Evolutionary conservation across 768 basidiomycete genomes (phyloP).

Genomic region (Terana coerulea): DNA sequence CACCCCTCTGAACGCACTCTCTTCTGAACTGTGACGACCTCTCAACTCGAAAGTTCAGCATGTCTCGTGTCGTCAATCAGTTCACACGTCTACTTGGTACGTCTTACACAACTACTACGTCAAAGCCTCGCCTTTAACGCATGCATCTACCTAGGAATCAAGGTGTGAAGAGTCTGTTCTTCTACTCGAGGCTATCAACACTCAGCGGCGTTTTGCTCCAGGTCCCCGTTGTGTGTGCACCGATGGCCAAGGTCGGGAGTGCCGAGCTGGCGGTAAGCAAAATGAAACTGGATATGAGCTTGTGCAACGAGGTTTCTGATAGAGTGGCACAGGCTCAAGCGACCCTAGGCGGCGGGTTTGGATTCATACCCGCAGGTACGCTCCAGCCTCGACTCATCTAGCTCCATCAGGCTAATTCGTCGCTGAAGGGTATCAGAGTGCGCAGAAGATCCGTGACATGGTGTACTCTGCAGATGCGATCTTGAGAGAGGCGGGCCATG

Average conservation of each 20-base stretch:
- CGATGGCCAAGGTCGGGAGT: slow-evolving; percentile 72
- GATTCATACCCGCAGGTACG: slow-evolving; percentile 65
- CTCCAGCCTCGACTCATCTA: not conserved
- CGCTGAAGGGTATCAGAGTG: slow-evolving; percentile 42
- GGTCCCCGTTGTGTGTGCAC: slow-evolving; percentile 57
- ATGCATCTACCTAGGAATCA: slow-evolving; percentile 35
- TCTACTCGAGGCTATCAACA: not conserved
- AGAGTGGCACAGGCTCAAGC: slow-evolving; percentile 40
- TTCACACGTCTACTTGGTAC: slow-evolving; percentile 51
- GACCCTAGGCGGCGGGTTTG: slow-evolving; percentile 68
- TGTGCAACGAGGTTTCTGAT: slow-evolving; percentile 34
- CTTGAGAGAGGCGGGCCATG: slow-evolving; percentile 26
- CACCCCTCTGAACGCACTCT: too few species aligned
- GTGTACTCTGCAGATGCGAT: slow-evolving; percentile 47
- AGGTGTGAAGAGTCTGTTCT: too few species aligned
- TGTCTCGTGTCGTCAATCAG: not conserved
- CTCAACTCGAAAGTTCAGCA: too few species aligned
- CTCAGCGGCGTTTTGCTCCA: slow-evolving; percentile 12
- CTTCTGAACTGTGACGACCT: too few species aligned
- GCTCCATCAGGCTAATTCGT: slow-evolving; percentile 3
- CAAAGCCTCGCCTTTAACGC: too few species aligned
- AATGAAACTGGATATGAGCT: not conserved
- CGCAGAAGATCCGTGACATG: slow-evolving; percentile 45
- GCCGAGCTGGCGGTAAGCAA: slow-evolving; percentile 35
- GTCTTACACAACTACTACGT: slow-evolving; percentile 15